phyloP scores from a whole-genome alignment of 805 yeast species.

The Kuraishia ogatae region DNA sequence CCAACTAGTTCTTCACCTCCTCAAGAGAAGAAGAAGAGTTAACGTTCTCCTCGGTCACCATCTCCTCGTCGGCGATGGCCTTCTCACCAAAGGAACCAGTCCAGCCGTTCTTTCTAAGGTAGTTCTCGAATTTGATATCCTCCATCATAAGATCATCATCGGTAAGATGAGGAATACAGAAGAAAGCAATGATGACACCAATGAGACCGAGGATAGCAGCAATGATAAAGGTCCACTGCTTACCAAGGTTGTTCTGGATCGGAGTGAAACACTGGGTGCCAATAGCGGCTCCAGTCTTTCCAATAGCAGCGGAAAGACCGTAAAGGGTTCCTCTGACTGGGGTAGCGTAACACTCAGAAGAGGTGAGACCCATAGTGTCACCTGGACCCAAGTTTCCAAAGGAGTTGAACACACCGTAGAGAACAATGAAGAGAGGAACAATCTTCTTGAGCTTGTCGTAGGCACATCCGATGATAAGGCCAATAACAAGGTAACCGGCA shows the following conservation, averaged over 20 bases:
- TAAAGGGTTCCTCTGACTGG: slow-evolving; percentile 71
- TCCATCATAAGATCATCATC: slow-evolving; percentile 64
- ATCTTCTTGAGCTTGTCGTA: slow-evolving; percentile 48
- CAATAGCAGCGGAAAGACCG: slow-evolving; percentile 71
- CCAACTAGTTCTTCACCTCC: not conserved
- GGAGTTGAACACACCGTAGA: slow-evolving; percentile 66
- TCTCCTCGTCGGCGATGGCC: not conserved
- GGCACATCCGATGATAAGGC: slow-evolving; percentile 61
- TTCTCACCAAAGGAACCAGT: slow-evolving; percentile 2
- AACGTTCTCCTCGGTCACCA: not conserved
- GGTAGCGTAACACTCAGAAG: slow-evolving; percentile 67
- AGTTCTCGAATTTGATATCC: slow-evolving; percentile 55
- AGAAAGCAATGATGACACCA: slow-evolving; percentile 51
- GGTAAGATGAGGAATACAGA: slow-evolving; percentile 59
- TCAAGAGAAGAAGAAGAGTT: not conserved
- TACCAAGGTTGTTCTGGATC: slow-evolving; percentile 54
- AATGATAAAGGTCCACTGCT: slow-evolving; percentile 69
- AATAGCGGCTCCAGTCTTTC: slow-evolving; percentile 80
- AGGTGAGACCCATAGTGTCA: slow-evolving; percentile 57
- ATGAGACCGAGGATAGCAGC: slow-evolving; percentile 65
- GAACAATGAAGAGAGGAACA: slow-evolving; percentile 54
- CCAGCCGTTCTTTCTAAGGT: slow-evolving; percentile 47
- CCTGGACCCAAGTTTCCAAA: slow-evolving; percentile 78
- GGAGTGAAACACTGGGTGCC: slow-evolving; percentile 71
- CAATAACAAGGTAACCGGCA: slow-evolving; percentile 61